Conservation (phyloP, 2,329 filamentous ascomycete species). For the Cadophora sp. region DNA sequence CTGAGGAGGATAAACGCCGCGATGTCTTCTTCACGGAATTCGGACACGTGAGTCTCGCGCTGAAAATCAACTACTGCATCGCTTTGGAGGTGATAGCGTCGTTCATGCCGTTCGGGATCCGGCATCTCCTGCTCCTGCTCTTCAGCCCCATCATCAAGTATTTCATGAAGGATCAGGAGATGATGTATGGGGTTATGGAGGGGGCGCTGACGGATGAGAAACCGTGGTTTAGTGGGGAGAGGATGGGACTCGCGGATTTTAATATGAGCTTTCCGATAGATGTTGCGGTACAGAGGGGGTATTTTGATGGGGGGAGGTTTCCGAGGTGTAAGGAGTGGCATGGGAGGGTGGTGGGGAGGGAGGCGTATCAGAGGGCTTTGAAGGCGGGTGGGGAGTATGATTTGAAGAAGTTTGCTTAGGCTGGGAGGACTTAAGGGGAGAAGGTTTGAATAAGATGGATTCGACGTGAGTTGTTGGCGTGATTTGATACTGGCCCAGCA, state of each 20-base stretch:
- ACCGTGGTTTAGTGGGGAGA: constrained; percentile 38
- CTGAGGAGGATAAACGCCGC: constrained; percentile 32
- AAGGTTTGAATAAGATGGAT: background rate
- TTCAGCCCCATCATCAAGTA: constrained; percentile 35
- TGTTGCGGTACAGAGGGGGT: constrained; percentile 37
- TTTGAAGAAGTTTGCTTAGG: constrained; percentile 27
- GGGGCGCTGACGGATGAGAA: constrained; percentile 37
- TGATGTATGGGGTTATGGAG: constrained; percentile 38
- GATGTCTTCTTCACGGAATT: constrained; percentile 41
- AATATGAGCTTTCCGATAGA: constrained; percentile 42
- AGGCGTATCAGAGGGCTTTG: constrained; percentile 36
- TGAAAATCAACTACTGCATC: background rate
- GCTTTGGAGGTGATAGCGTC: constrained; percentile 37
- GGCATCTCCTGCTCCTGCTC: constrained; percentile 31
- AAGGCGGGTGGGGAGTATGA: constrained; percentile 37
- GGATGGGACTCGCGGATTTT: constrained; percentile 42
- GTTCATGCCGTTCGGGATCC: constrained; percentile 34
- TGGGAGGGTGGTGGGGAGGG: constrained; percentile 30
- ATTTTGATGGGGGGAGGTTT: constrained; percentile 40
- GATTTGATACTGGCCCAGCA: background rate
- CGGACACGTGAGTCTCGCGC: constrained; percentile 31
- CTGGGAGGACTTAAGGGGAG: background rate
- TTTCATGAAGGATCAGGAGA: constrained; percentile 32
- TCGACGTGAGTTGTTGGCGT: background rate
- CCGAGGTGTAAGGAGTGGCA: constrained; percentile 40